Conservation (phyloP, 202 grass and related monocot species). For the Carex arenaria region DNA sequence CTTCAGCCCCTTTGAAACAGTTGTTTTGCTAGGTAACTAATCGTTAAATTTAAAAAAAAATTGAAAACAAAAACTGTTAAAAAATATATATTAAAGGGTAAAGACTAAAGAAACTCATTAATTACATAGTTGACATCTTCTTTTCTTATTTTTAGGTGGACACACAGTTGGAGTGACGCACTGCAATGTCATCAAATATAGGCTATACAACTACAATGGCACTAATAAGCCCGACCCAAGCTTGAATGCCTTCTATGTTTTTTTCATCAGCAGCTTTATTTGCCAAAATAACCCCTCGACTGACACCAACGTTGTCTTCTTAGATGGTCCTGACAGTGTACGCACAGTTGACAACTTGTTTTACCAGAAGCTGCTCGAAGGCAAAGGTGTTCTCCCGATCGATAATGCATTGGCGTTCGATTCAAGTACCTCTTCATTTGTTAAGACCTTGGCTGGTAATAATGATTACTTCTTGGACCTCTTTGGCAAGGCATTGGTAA, state of each 20-base stretch:
- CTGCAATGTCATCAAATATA: slow-evolving; percentile 21
- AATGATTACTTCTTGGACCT: neutral
- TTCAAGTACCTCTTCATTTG: neutral
- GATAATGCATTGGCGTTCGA: slow-evolving; percentile 19
- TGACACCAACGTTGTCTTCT: slow-evolving; percentile 15
- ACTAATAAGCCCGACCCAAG: slow-evolving; percentile 15
- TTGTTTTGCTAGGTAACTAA: slow-evolving; percentile 31
- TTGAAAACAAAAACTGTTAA: neutral
- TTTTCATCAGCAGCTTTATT: neutral
- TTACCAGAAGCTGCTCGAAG: slow-evolving; percentile 10
- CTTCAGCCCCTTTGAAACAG: slow-evolving; percentile 32
- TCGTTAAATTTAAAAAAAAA: neutral
- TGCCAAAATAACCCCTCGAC: neutral
- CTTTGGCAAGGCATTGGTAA: slow-evolving; percentile 22
- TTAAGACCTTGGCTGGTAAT: neutral
- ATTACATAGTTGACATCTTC: neutral
- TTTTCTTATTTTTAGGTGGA: slow-evolving; percentile 13
- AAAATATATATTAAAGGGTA: too few species aligned
- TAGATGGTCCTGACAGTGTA: slow-evolving; percentile 18
- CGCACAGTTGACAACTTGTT: slow-evolving; percentile 33
- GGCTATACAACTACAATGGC: slow-evolving; percentile 32
- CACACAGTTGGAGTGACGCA: slow-evolving; percentile 40
- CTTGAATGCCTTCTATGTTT: slow-evolving; percentile 12
- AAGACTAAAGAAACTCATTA: neutral
- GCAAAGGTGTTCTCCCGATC: slow-evolving; percentile 24